Evolutionary conservation across 2,329 filamentous ascomycete genomes (phyloP).

Genomic region (Pyricularia grisea): DNA sequence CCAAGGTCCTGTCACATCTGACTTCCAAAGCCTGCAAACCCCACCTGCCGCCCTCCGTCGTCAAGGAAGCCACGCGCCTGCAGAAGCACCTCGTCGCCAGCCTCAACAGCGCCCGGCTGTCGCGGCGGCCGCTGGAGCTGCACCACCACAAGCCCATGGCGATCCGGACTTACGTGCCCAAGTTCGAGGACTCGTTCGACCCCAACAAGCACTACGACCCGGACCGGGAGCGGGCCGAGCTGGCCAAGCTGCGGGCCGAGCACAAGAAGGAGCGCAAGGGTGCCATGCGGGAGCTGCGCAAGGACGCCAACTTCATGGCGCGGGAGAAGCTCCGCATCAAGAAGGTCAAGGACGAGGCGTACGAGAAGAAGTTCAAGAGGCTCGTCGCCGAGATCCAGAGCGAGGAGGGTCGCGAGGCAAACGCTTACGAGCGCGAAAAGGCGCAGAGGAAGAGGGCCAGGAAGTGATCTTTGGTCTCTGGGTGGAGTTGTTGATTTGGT

Average conservation of each 20-base stretch:
- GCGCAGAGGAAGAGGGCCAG: conserved; percentile 59
- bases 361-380: conserved; percentile 92
- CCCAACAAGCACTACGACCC: conserved; percentile 96
- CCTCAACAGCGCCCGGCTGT: conserved; percentile 51
- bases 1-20: conserved; percentile 52
- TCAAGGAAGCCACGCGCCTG: conserved; percentile 30
- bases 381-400: conserved; percentile 92
- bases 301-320: conserved; percentile 90
- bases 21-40: conserved; percentile 37
- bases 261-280: conserved; percentile 95
- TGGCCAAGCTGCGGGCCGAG: conserved; percentile 76
- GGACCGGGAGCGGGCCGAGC: conserved; percentile 78
- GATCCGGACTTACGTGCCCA: conserved; percentile 81
- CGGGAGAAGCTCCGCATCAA: conserved; percentile 84
- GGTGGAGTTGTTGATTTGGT: not conserved
- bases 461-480: conserved; percentile 19
- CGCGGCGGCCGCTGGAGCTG: conserved; percentile 71
- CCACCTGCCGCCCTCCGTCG: conserved; percentile 37
- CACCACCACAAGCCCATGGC: conserved; percentile 84
- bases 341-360: conserved; percentile 85
- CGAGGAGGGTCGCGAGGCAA: conserved; percentile 78
- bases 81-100: conserved; percentile 39
- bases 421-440: conserved; percentile 84
- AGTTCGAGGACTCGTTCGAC: conserved; percentile 93
- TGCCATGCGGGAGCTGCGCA: conserved; percentile 84